Percentiles rank a stretch among this genome's conserved stretches.
Conservation (phyloP, 345 rosid species). For the Cochlearia excelsa region DNA sequence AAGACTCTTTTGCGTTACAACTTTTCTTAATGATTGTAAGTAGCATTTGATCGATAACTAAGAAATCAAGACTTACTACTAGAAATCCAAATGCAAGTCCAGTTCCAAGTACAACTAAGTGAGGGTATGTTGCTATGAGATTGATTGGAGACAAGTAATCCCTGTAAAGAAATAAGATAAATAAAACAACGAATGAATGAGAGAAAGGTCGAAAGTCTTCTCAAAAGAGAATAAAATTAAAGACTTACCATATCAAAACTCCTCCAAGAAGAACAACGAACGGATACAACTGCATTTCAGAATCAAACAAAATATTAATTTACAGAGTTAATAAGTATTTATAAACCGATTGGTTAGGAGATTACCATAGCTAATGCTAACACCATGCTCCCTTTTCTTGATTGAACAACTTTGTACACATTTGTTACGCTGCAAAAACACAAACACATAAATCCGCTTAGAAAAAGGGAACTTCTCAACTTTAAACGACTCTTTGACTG, state of each 20-base stretch:
- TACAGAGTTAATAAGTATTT: constrained; percentile 12
- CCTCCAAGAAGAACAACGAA: constrained; percentile 83
- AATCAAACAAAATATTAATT: constrained; percentile 28
- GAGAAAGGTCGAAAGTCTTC: not conserved
- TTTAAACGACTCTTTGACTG: not conserved
- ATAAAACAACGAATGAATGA: not conserved
- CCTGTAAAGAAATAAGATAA: constrained; percentile 20
- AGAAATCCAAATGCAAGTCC: constrained; percentile 99
- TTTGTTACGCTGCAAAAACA: constrained; percentile 58
- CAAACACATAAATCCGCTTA: constrained; percentile 16
- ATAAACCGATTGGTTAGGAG: not conserved
- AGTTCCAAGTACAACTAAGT: constrained; percentile 81
- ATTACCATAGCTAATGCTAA: constrained; percentile 95
- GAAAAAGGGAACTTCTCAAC: constrained; percentile 1
- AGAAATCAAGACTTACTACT: constrained; percentile 59
- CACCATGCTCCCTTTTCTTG: constrained; percentile 83
- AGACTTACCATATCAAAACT: constrained; percentile 77
- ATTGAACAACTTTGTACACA: constrained; percentile 76
- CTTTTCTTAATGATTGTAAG: not conserved
- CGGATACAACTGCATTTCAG: constrained; percentile 71
- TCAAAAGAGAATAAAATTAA: constrained; percentile 7
- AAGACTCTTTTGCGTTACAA: not conserved
- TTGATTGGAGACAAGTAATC: constrained; percentile 66
- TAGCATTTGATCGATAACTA: not conserved
- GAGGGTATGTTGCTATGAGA: constrained; percentile 76